Evolutionary conservation across 2,329 filamentous ascomycete genomes (phyloP).

Genomic region (Penicillium sp.): DNA sequence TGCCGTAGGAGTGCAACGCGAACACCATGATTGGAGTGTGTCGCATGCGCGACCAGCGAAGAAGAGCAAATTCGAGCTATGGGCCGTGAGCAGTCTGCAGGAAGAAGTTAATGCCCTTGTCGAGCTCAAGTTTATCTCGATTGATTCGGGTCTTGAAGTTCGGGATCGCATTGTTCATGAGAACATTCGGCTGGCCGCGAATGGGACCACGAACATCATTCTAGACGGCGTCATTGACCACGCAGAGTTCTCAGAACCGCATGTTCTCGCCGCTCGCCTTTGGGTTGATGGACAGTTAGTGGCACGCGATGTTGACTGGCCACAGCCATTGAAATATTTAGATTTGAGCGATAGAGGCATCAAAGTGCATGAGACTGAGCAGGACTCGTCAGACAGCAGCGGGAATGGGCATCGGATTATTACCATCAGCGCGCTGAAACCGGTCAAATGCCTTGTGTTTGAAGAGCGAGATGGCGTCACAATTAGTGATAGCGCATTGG

Average conservation of each 20-base stretch:
- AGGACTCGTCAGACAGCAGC: conserved; percentile 24
- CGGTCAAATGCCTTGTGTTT: conserved; percentile 58
- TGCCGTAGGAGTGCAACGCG: conserved; percentile 53
- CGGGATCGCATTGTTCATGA: conserved; percentile 37
- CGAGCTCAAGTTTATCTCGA: conserved; percentile 49
- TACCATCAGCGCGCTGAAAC: neutral
- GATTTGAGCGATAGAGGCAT: conserved; percentile 5
- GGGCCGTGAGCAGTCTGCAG: conserved; percentile 53
- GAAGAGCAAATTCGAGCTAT: conserved; percentile 52
- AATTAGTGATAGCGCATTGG: conserved; percentile 54
- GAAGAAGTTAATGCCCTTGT: conserved; percentile 29
- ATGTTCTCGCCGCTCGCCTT: conserved; percentile 52
- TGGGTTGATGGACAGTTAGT: conserved; percentile 47
- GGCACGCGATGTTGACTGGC: conserved; percentile 57
- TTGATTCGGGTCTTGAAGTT: conserved; percentile 43
- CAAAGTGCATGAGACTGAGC: neutral
- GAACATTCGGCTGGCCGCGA: conserved; percentile 41
- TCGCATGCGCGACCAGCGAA: conserved; percentile 54
- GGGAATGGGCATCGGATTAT: conserved; percentile 30
- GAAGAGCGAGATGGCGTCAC: conserved; percentile 54
- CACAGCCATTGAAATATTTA: conserved; percentile 50
- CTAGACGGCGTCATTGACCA: conserved; percentile 41
- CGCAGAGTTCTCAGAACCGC: conserved; percentile 46
- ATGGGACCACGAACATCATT: conserved; percentile 52
- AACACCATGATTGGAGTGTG: conserved; percentile 37